Percentiles rank a stretch among this genome's conserved stretches.
Evolutionary conservation across 2,329 filamentous ascomycete genomes (phyloP).

Genomic region (Penicillium freii): DNA sequence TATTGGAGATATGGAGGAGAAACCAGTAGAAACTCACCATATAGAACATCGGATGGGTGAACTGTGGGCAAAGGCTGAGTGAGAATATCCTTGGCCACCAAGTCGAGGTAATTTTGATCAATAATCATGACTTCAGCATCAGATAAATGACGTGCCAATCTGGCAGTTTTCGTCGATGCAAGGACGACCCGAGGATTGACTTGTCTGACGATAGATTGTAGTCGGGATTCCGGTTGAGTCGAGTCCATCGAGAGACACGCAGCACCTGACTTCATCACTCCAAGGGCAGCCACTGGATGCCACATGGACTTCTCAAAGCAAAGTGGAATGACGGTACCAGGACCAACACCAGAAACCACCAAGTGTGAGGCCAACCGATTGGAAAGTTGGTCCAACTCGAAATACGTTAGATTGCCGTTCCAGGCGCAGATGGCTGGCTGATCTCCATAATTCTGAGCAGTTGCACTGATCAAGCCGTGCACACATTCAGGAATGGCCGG

Average conservation of each 20-base stretch:
- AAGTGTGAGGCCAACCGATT: background rate
- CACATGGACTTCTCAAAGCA: conserved; percentile 4
- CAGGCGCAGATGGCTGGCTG: background rate
- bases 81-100: background rate
- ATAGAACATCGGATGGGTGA: background rate
- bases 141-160: background rate
- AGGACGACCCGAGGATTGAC: background rate
- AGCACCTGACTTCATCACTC: background rate
- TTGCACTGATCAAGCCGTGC: background rate
- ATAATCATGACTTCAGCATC: background rate
- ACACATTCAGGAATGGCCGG: background rate
- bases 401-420: background rate
- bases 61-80: background rate
- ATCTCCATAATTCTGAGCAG: background rate
- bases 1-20: background rate
- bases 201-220: background rate
- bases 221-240: background rate
- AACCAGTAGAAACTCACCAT: background rate
- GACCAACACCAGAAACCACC: background rate
- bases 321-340: background rate
- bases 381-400: background rate
- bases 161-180: background rate
- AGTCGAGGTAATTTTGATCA: background rate
- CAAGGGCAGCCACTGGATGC: background rate
- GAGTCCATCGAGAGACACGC: background rate